phyloP scores from a whole-genome alignment of 352 stramenopile genomes.

The Phytophthora litchii region DNA sequence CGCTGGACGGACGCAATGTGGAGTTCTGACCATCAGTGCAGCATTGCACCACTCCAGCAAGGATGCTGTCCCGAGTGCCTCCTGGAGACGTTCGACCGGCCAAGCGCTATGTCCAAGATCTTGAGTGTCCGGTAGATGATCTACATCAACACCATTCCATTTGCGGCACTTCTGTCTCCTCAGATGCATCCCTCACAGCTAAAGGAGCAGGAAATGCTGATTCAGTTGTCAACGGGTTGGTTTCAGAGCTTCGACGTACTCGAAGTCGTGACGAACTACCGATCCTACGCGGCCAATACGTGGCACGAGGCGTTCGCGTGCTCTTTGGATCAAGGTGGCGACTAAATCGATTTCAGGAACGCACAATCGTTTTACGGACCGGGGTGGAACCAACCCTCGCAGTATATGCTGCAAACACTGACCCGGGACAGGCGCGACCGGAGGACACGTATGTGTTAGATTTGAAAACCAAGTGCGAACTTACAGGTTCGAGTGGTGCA shows the following conservation, averaged over 20 bases:
- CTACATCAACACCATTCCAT: slow-evolving; percentile 7
- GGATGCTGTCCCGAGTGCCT: slow-evolving; percentile 29
- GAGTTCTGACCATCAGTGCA: slow-evolving; percentile 5
- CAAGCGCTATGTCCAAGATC: slow-evolving; percentile 10
- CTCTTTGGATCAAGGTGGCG: slow-evolving; percentile 52
- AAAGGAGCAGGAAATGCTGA: slow-evolving; percentile 4
- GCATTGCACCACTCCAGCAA: neutral
- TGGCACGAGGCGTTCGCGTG: slow-evolving; percentile 51
- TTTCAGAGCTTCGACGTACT: neutral
- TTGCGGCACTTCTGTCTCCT: slow-evolving; percentile 6
- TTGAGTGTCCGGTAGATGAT: slow-evolving; percentile 1
- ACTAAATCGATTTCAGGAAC: slow-evolving; percentile 52
- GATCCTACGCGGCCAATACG: slow-evolving; percentile 55
- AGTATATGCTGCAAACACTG: slow-evolving; percentile 23
- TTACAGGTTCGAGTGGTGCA: slow-evolving; percentile 6
- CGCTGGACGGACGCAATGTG: slow-evolving; percentile 3
- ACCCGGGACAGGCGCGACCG: slow-evolving; percentile 4
- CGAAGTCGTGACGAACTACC: slow-evolving; percentile 31
- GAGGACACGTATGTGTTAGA: slow-evolving; percentile 34
- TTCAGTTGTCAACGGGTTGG: neutral
- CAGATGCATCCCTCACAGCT: neutral
- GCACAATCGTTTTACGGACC: slow-evolving; percentile 45
- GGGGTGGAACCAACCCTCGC: slow-evolving; percentile 33
- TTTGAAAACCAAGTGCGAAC: slow-evolving; percentile 36
- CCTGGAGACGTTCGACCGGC: slow-evolving; percentile 1